These are phyloP conservation scores for Strobilomyces dryophilus DNA, from an alignment of 768 basidiomycete genomes.

Conservation along the genomic window DNA sequence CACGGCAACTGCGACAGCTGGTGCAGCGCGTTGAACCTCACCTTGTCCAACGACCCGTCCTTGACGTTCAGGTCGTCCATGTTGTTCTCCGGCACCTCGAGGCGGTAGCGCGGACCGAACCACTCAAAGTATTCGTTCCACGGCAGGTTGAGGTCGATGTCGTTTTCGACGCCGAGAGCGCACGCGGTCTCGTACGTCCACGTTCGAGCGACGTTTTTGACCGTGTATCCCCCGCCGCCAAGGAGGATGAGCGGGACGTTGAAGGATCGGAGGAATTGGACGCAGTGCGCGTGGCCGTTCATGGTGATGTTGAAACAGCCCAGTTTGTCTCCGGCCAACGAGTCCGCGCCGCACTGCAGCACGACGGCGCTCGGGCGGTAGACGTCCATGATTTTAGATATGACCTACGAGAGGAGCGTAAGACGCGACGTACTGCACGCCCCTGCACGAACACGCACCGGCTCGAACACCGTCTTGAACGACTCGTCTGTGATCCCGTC, in stretches of 20 bases:
- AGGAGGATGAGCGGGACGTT: constrained; percentile 86
- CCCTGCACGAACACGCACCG: constrained; percentile 48
- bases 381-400: constrained; percentile 81
- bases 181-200: constrained; percentile 99
- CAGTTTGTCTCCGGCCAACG: constrained; percentile 90
- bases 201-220: constrained; percentile 90
- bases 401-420: constrained; percentile 46
- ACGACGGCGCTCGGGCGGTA: constrained; percentile 85
- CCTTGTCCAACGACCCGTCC: constrained; percentile 74
- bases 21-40: constrained; percentile 61
- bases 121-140: constrained; percentile 95
- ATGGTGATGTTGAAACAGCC: constrained; percentile 96
- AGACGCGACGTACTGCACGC: neutral
- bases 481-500: constrained; percentile 93
- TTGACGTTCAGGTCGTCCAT: constrained; percentile 90
- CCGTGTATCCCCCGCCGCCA: constrained; percentile 95
- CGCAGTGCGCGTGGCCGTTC: constrained; percentile 91
- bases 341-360: constrained; percentile 95
- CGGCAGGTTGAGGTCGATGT: constrained; percentile 72
- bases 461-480: constrained; percentile 86
- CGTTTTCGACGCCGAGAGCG: constrained; percentile 80
- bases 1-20: constrained; percentile 56
- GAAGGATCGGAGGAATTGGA: constrained; percentile 77
- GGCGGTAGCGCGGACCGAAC: constrained; percentile 91
- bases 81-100: constrained; percentile 89